A percentile compares a stretch with the other conserved stretches of the same genome.
Conservation (phyloP, 352 stramenopile genomes). For the Phytopythium cucurbitacearum region DNA sequence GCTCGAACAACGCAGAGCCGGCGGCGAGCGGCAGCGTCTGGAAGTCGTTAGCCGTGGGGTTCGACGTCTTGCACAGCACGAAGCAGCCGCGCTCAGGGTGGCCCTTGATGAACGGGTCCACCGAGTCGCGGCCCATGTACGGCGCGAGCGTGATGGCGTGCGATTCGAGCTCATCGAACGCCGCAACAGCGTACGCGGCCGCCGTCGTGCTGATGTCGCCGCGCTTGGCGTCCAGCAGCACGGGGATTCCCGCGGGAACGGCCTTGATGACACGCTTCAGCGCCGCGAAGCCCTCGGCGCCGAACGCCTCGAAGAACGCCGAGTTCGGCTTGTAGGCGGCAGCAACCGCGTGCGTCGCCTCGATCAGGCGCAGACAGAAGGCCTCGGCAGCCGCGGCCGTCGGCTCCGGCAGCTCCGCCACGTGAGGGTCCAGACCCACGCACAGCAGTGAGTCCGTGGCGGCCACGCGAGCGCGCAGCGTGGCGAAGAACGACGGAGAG, state of each 20-base stretch:
- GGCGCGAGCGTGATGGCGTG: conserved; percentile 96
- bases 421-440: conserved; percentile 97
- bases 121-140: conserved; percentile 98
- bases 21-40: conserved; percentile 74
- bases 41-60: conserved; percentile 96
- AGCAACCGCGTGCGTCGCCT: conserved; percentile 91
- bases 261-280: conserved; percentile 89
- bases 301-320: conserved; percentile 97
- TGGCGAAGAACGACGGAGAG: conserved; percentile 73
- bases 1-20: conserved; percentile 72
- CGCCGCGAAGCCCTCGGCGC: conserved; percentile 82
- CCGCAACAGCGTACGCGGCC: conserved; percentile 92
- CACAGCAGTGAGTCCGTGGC: conserved; percentile 96
- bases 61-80: conserved; percentile 99
- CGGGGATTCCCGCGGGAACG: conserved; percentile 90
- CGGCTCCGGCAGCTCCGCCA: conserved; percentile 63
- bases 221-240: conserved; percentile 98
- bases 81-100: conserved; percentile 91
- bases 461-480: conserved; percentile 81
- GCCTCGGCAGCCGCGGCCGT: conserved; percentile 88
- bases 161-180: conserved; percentile 91
- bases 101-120: conserved; percentile 94
- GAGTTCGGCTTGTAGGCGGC: conserved; percentile 99
- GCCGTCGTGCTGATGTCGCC: conserved; percentile 99
- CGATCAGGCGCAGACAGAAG: conserved; percentile 96